phyloP scores from a whole-genome alignment of 192 early-diverging fungal species.

The Mortierella alpina region DNA sequence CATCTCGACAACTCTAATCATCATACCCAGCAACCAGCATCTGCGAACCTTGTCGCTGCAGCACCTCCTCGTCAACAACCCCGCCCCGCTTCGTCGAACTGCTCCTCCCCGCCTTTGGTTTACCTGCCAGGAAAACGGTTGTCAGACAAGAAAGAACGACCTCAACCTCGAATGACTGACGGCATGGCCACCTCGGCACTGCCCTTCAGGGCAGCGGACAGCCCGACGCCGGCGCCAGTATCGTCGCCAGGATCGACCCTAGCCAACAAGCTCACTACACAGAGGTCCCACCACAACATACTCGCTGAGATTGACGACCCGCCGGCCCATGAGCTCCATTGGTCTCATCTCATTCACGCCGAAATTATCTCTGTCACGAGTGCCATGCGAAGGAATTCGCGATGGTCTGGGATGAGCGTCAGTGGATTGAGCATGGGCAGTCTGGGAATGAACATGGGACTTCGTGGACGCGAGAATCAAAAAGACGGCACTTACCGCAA shows the following conservation, averaged over 20 bases:
- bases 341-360: conserved; percentile 77
- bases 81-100: no score
- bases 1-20: no score
- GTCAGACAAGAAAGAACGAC: not conserved
- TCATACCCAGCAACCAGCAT: no score
- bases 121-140: no score
- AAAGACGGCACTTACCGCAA: conserved; percentile 60
- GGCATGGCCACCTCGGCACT: conserved; percentile 22
- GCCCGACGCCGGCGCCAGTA: not conserved
- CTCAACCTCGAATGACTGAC: conserved; percentile 22
- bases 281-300: conserved; percentile 3
- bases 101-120: no score
- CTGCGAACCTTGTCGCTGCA: no score
- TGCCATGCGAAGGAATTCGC: conserved; percentile 85
- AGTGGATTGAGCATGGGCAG: conserved; percentile 67
- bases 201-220: conserved; percentile 12
- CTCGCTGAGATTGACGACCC: not conserved
- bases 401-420: conserved; percentile 76
- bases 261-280: conserved; percentile 25
- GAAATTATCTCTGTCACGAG: conserved; percentile 81
- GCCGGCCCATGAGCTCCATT: conserved; percentile 67
- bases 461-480: conserved; percentile 56
- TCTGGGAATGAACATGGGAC: conserved; percentile 70
- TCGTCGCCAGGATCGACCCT: conserved; percentile 9
- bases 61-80: no score